phyloP scores from a whole-genome alignment of 2,329 filamentous ascomycete genomes.

The Knufia fluminis region DNA sequence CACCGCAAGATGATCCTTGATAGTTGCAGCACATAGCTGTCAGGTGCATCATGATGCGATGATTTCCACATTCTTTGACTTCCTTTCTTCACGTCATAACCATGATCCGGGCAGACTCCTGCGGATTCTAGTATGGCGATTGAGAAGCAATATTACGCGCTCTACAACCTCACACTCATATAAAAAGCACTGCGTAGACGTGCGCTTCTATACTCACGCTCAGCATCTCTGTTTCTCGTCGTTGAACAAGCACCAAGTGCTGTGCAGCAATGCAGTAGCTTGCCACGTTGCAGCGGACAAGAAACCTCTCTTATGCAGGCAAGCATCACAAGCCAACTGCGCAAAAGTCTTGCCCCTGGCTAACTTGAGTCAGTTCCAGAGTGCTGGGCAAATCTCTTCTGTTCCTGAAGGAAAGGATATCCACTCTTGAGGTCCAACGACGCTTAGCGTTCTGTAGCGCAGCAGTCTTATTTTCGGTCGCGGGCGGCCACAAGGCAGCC shows the following conservation, averaged over 20 bases:
- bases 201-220: neutral
- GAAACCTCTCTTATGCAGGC: no score
- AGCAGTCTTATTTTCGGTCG: neutral
- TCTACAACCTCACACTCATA: no score
- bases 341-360: neutral
- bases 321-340: no score
- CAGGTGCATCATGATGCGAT: neutral
- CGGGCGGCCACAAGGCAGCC: neutral
- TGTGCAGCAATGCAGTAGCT: constrained; percentile 2
- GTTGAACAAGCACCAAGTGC: neutral
- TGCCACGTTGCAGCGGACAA: neutral
- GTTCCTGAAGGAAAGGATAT: neutral
- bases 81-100: neutral
- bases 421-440: neutral
- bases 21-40: neutral
- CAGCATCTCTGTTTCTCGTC: neutral
- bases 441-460: neutral
- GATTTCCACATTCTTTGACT: neutral
- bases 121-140: no score
- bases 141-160: no score
- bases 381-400: neutral
- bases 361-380: neutral
- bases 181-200: no score
- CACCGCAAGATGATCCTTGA: constrained; percentile 1
- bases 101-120: no score